Evolutionary conservation across 257 asterid genomes (phyloP).

Genomic region (Solanum chmielewskii): DNA sequence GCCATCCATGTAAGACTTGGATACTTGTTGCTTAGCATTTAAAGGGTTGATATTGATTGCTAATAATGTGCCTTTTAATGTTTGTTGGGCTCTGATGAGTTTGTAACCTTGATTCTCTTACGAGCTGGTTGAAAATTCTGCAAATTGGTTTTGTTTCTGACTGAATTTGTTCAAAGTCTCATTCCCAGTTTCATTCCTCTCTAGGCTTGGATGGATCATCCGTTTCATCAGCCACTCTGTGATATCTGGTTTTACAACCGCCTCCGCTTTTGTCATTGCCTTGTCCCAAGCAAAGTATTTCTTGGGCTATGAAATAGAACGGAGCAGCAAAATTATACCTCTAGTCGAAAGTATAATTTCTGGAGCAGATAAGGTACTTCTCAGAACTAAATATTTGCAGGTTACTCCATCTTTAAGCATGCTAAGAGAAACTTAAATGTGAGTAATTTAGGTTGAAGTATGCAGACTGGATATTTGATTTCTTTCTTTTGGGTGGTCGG

Average conservation of each 20-base stretch:
- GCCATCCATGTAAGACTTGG: background rate
- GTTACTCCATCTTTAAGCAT: background rate
- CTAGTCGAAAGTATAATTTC: constrained; percentile 66
- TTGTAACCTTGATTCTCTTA: background rate
- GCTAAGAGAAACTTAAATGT: background rate
- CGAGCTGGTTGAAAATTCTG: background rate
- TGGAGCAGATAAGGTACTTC: constrained; percentile 76
- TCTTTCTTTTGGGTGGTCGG: background rate
- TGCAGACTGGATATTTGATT: background rate
- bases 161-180: constrained; percentile 5
- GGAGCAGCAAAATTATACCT: constrained; percentile 94
- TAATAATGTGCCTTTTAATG: background rate
- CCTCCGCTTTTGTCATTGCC: constrained; percentile 97
- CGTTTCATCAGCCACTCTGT: constrained; percentile 99
- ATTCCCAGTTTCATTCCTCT: constrained; percentile 13
- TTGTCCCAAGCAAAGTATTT: constrained; percentile 95
- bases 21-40: background rate
- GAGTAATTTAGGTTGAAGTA: background rate
- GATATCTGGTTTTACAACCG: constrained; percentile 99
- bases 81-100: background rate
- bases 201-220: constrained; percentile 98
- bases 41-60: background rate
- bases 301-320: constrained; percentile 86
- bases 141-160: background rate
- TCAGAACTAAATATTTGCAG: background rate